Conservation (phyloP, 2,329 filamentous ascomycete species). For the Talaromyces rugulosus region DNA sequence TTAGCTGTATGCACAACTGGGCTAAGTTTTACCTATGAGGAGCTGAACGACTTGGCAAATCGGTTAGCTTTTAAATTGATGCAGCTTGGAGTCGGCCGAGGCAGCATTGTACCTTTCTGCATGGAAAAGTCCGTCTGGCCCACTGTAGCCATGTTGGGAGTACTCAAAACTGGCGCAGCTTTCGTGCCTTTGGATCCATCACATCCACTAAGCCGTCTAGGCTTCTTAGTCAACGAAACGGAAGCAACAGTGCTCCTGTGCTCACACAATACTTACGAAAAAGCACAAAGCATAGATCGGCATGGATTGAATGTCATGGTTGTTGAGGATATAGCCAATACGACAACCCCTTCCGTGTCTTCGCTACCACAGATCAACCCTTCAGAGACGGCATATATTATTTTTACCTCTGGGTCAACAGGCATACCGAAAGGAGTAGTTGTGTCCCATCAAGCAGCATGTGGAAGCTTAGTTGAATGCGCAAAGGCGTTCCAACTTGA, state of each 20-base stretch:
- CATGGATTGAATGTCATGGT: conserved; percentile 1
- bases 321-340: not conserved
- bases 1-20: not conserved
- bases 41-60: not conserved
- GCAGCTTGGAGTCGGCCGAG: not conserved
- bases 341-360: not conserved
- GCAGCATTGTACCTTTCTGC: not conserved
- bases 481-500: conserved; percentile 43
- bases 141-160: conserved; percentile 20
- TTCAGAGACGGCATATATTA: conserved; percentile 38
- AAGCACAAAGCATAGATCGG: not conserved
- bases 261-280: not conserved
- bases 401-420: conserved; percentile 51
- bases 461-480: conserved; percentile 47
- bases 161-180: conserved; percentile 27
- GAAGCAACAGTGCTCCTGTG: not conserved
- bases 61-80: not conserved
- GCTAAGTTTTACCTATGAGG: not conserved
- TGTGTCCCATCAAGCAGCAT: conserved; percentile 53
- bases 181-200: conserved; percentile 31
- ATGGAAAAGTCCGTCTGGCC: conserved; percentile 4
- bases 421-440: conserved; percentile 53
- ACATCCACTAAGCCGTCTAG: not conserved
- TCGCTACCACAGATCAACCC: not conserved
- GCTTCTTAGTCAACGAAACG: not conserved